Base-by-base conservation (phyloP, 306 rosid species). In the Acacia melanoxylon region DNA sequence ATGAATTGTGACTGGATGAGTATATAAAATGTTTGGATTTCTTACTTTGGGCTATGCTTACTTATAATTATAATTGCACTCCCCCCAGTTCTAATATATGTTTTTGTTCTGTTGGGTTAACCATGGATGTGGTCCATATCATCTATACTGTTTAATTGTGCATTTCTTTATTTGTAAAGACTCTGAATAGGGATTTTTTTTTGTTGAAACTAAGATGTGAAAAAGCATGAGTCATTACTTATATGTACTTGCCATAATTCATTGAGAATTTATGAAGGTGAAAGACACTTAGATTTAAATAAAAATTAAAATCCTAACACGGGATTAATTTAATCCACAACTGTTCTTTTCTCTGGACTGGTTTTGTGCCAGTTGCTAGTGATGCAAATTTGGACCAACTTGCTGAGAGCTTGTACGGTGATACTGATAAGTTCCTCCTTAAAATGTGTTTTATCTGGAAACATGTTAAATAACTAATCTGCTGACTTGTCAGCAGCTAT, bases 1-100 rank as follows among this genome's bases (percentile, higher is more conserved):
- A 16, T 66, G 67, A n/a, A 19, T 68, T 45, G 24, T 44, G 51
- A 14, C 76, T 35, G 52, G 27, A 4, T 81, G 83, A 80, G 31
- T 61, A 4, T 25, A 51, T 25, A 51, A 63, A 66, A 63, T 29
- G 13, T 29, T 13, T 37, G 73, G 40, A 40, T 40, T 68, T 1
- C 1, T 68, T 19, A 17, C 46, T 68, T 37, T 9, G 27, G 49
- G 22, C 27, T 51, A 17, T 51, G n/a, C n/a, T 49, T 15, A 48
- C 56, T 49, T 16, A 4, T 14, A 49, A 49, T 49, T 41, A 10
- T 40, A 37, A 37, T 40, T 4, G 17, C 33, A 40, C 25, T 68
- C 25, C 51, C 41, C 52, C 51, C 19, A 40, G 25, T 68, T 41
- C 74, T 68, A 8, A n/a, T 41, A 41, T 8, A 20, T 70, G 16